Evolutionary conservation across 2,329 filamentous ascomycete genomes (phyloP).

Genomic region (Amylocarpus encephaloides): DNA sequence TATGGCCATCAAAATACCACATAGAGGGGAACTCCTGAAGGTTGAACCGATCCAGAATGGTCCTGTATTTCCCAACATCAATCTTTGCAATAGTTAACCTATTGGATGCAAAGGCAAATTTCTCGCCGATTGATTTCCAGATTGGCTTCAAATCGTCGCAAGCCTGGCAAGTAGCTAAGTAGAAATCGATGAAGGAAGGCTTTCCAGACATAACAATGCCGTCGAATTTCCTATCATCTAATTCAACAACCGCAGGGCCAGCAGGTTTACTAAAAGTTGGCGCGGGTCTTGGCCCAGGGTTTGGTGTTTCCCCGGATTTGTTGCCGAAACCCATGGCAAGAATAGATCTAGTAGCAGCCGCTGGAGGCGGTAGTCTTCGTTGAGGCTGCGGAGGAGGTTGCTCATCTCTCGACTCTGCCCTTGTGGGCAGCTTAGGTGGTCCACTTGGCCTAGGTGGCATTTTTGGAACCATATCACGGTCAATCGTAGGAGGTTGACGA

Average conservation of each 20-base stretch:
- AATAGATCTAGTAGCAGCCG: constrained; percentile 13
- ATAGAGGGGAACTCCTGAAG: constrained; percentile 88
- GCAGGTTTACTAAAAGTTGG: constrained; percentile 10
- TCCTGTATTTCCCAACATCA: constrained; percentile 80
- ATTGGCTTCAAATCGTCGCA: constrained; percentile 87
- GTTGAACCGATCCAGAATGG: constrained; percentile 63
- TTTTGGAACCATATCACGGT: constrained; percentile 23
- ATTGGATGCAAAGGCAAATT: constrained; percentile 65
- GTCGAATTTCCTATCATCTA: constrained; percentile 85
- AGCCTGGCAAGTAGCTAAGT: constrained; percentile 94
- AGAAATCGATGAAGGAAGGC: constrained; percentile 94
- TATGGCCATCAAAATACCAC: constrained; percentile 66
- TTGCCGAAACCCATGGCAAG: constrained; percentile 26
- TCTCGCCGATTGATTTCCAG: constrained; percentile 78
- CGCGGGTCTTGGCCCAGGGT: constrained; percentile 13
- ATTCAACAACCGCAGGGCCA: constrained; percentile 60
- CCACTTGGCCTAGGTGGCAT: constrained; percentile 31
- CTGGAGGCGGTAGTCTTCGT: constrained; percentile 22
- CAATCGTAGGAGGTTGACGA: constrained; percentile 15
- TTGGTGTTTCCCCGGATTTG: constrained; percentile 19
- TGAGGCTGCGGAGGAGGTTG: constrained; percentile 16
- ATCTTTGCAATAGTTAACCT: constrained; percentile 85
- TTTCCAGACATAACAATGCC: constrained; percentile 81
- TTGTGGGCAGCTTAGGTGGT: constrained; percentile 46
- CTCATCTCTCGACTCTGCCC: constrained; percentile 31